A percentile compares a stretch with the other conserved stretches of the same genome.
These are phyloP conservation scores for Dioscorea zingiberensis DNA, from an alignment of 106 monocot species.

Conservation along the genomic window DNA sequence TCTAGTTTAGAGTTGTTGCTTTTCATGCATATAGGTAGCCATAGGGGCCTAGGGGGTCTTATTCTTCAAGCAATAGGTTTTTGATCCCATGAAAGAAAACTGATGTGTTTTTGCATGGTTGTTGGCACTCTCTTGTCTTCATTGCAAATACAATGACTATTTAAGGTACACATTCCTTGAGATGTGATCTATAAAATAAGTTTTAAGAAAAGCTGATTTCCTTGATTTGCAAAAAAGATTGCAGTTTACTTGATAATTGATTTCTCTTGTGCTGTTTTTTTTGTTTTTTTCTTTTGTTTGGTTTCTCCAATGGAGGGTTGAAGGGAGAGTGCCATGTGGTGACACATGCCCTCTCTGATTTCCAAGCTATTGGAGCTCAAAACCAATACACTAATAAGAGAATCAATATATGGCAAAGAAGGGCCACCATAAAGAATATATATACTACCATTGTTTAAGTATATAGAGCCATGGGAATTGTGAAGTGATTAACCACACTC, in stretches of 20 bases:
- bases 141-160: too few relatives aligned
- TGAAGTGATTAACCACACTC: slow-evolving; percentile 5
- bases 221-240: not conserved
- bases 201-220: not conserved
- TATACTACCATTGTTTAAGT: slow-evolving; percentile 4
- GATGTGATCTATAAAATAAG: not conserved
- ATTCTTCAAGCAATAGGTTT: too few relatives aligned
- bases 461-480: slow-evolving; percentile 5
- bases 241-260: too few relatives aligned
- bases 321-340: slow-evolving; percentile 25
- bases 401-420: slow-evolving; percentile 18
- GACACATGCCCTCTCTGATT: slow-evolving; percentile 52
- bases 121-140: too few relatives aligned
- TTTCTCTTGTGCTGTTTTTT: not conserved
- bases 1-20: too few relatives aligned
- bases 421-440: slow-evolving; percentile 15
- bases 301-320: slow-evolving; percentile 6
- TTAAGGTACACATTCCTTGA: not conserved
- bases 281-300: not conserved
- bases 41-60: too few relatives aligned
- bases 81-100: too few relatives aligned
- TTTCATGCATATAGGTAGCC: too few relatives aligned
- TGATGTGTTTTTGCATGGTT: too few relatives aligned
- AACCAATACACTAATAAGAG: slow-evolving; percentile 12
- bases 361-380: slow-evolving; percentile 32